These are phyloP conservation scores for Conticribra guillardii DNA, from an alignment of 108 stramenopile genomes.

Conservation along the genomic window DNA sequence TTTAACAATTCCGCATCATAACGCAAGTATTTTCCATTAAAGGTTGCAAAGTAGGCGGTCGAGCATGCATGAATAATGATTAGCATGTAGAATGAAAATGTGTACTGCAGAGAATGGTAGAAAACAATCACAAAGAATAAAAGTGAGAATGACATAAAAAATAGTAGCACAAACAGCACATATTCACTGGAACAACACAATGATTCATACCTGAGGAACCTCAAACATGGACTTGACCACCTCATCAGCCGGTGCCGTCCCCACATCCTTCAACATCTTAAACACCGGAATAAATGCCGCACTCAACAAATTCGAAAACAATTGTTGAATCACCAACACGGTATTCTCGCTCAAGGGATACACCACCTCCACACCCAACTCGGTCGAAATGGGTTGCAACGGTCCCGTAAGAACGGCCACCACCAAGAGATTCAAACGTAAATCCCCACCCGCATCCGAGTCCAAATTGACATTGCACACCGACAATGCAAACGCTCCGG, in stretches of 20 bases:
- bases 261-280: constrained; percentile 79
- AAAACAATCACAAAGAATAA: no score
- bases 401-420: constrained; percentile 86
- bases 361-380: constrained; percentile 89
- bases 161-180: no score
- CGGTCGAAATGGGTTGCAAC: constrained; percentile 90
- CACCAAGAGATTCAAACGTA: constrained; percentile 74
- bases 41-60: constrained; percentile 88
- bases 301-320: constrained; percentile 87
- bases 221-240: constrained; percentile 48
- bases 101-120: no score
- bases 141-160: no score
- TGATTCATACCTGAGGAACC: no score
- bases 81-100: constrained; percentile 87
- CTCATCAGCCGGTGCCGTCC: constrained; percentile 31
- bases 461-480: constrained; percentile 86
- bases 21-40: constrained; percentile 85
- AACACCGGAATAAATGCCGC: constrained; percentile 89
- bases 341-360: constrained; percentile 90
- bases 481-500: constrained; percentile 87
- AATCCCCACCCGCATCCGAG: constrained; percentile 68
- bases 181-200: no score
- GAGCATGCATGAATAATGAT: constrained; percentile 79
- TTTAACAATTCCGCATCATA: constrained; percentile 77
- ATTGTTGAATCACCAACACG: constrained; percentile 91